Base-by-base conservation (phyloP, 805 yeast genomes). In the Torulaspora delbrueckii region DNA sequence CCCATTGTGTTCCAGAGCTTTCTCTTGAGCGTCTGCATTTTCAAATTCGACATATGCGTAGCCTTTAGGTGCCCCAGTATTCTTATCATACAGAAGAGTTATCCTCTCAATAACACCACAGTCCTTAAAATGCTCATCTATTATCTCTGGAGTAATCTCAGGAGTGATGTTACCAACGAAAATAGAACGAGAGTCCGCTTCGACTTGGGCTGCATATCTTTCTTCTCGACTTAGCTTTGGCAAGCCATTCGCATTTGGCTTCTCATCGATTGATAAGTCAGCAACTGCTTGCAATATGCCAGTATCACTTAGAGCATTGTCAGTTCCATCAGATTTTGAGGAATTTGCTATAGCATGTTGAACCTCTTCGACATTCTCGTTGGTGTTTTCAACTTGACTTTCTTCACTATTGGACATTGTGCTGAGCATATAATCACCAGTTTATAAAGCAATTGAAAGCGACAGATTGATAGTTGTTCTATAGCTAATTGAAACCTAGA, bases 21-120 rank as follows among this genome's bases (percentile, higher is more conserved):
- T 62, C 5, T 60, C 54, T 5, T 76, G 81, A 12, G 74, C 63
- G 5, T 66, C 73, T 4, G 51, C 48, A 6, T 59, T 55, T 10
- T 71, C 74, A 56, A 79, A 82, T 53, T 84, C 81, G 26, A 82
- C 69, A 53, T 79, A 82, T 1, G 86, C 87, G 57, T 77, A 79
- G 2, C 86, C 86, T 51, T 73, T 75, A 7, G 79, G 75, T 14
- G 59, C 59, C 0, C 78, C 78, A 1, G 76, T 68, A 52, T 55
- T 65, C 37, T 67, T 67, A 51, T 59, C 58, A 31, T 52, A 52
- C 46, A 79, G 65, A 18, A 79, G 70, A 1, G 84, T 79, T 8
- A 79, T 73, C 51, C 82, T 62, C 49, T 73, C 73, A 40, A 79
- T 72, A 1, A 58, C 59, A 1, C 83, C 84, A 32, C 65, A 68